Evolutionary conservation across 345 rosid species (phyloP).

Genomic region (Camelina hispida): DNA sequence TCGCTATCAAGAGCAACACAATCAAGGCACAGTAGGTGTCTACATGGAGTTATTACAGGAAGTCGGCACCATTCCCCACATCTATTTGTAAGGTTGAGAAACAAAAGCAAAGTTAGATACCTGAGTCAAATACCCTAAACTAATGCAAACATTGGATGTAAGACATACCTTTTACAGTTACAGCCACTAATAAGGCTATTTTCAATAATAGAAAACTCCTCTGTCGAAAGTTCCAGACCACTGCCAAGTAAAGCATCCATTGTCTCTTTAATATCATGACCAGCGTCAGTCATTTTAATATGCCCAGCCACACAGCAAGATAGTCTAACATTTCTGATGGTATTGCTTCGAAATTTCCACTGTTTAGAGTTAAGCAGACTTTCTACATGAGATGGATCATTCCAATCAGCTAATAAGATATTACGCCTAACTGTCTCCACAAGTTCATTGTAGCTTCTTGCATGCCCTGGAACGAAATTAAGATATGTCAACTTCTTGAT

Average conservation of each 20-base stretch:
- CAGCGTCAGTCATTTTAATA: slow-evolving; percentile 80
- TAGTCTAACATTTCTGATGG: slow-evolving; percentile 79
- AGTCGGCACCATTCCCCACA: slow-evolving; percentile 98
- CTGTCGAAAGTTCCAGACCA: slow-evolving; percentile 66
- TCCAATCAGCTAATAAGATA: slow-evolving; percentile 96
- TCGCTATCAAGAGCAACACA: slow-evolving; percentile 80
- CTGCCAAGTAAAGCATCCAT: slow-evolving; percentile 74
- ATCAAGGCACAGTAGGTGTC: slow-evolving; percentile 87
- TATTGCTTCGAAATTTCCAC: slow-evolving; percentile 82
- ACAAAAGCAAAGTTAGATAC: slow-evolving; percentile 30
- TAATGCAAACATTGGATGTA: slow-evolving; percentile 30
- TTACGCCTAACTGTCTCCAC: slow-evolving; percentile 91
- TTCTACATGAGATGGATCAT: slow-evolving; percentile 97
- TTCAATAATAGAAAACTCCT: slow-evolving; percentile 72
- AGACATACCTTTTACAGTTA: slow-evolving; percentile 74
- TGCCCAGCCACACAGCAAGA: slow-evolving; percentile 99
- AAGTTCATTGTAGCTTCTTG: slow-evolving; percentile 92
- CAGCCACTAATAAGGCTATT: slow-evolving; percentile 79
- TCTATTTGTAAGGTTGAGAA: slow-evolving; percentile 50
- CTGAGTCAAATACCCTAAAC: neutral
- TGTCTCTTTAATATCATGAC: slow-evolving; percentile 92
- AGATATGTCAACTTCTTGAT: slow-evolving; percentile 77
- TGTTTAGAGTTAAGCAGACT: slow-evolving; percentile 94
- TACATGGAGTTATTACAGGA: slow-evolving; percentile 89
- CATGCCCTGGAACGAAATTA: slow-evolving; percentile 78